Evolutionary conservation across 129 eudicot genomes (phyloP), one percentile per base, ranked within the genome.

Genomic region (Mikania micrantha): DNA sequence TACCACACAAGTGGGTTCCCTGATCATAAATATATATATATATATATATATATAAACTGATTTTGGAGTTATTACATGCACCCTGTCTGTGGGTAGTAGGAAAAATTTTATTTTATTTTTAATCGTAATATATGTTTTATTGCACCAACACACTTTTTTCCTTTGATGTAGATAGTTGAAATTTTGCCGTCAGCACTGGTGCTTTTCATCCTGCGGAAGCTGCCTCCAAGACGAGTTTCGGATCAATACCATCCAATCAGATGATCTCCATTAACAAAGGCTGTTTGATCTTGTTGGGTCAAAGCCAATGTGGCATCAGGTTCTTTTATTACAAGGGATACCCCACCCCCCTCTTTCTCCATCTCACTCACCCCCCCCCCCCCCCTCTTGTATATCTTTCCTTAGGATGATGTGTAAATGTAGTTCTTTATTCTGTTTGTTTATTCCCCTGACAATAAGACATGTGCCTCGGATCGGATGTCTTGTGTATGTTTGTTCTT

Each of bases 151-250:
- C 8, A 34, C 0, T 2, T n/a, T 6, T 13, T 16, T 58, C 9
- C 9, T 64, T 39, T 52, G 49, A 20, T 67, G 66, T 75, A 88
- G 98, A 52, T 83, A 36, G 96, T 84, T 34, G 98, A 92, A 74
- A 86, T 92, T 38, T 36, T 92, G 31, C 98, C 98, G 15, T 86
- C 98, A 12, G 87, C 90, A 1, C 76, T 92, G 50, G 96, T 92
- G 60, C 93, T 92, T 67, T 88, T 85, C 75, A 84, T 92, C 59
- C 76, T 92, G 67, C 76, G 96, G 42, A 88, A 88, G 78, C 67
- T 92, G 44, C 98, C 98, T 7, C 94, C 91, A 2, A 76, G 81
- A 66, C 83, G 87, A n/a, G 84, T 81, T 17, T 82, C 95, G 9
- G 90, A 83, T 63, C 96, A 88, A 28, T 92, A 88, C 53, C 91